Evolutionary conservation across 768 basidiomycete genomes (phyloP), one percentile per base, ranked within the genome.

Genomic region (Trametes meyenii): DNA sequence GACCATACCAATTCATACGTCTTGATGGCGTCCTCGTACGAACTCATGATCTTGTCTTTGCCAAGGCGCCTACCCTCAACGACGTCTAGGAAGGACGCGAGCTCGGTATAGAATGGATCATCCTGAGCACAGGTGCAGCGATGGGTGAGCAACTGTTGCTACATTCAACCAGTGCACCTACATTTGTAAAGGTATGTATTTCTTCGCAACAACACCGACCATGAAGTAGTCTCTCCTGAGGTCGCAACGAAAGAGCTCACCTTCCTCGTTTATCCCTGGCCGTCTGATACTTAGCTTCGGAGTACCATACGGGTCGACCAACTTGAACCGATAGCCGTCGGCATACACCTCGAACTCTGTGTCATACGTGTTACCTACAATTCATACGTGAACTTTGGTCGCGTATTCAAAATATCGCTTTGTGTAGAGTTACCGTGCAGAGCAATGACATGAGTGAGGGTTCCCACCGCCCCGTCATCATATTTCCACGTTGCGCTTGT

Each of bases 401-500:
- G 29, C 14, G 10, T 17, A 2, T 29, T 5, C 46, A 2, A 40
- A 42, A 14, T 2, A 7, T 23, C 23, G 17, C 46, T 33, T 23
- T 3, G 17, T 36, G 24, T 13, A n/a, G 13, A 33, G 60, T 63
- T 69, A 52, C 81, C 82, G 58, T 83, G 82, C 24, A 83, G 77
- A 29, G 77, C 75, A 43, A 82, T 77, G 48, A 78, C 79, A 66
- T 83, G 82, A 16, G 78, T 79, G 61, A 83, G 73, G 8, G 72
- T 73, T 10, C 81, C 82, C 29, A 82, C 77, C 5, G 79, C 81
- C n/a, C 82, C 81, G 48, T 33, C 50, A 12, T 39, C 36, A 43
- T 69, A 69, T 48, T 69, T 69, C 82, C 82, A 83, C n/a, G 76
- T 75, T 23, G 82, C 81, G 54, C 74, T 72, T 23, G 81, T 82